Percentiles rank a stretch among this genome's conserved stretches.
These are phyloP conservation scores for Nannochloropsis oceanica DNA, from an alignment of 108 stramenopile genomes.

Conservation along the genomic window DNA sequence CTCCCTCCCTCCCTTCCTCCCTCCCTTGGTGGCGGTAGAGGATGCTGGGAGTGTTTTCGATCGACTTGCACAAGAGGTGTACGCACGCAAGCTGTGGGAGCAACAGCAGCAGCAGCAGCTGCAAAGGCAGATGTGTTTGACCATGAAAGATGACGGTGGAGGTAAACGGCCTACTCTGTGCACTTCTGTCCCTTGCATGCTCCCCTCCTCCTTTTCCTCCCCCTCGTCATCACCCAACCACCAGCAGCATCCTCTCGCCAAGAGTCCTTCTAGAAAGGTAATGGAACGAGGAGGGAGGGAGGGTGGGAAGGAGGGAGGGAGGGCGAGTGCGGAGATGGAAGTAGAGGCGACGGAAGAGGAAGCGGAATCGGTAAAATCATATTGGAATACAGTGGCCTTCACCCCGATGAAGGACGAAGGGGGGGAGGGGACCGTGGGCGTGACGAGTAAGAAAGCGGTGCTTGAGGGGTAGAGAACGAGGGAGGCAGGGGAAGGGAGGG, in stretches of 20 bases:
- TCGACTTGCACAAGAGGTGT: not conserved
- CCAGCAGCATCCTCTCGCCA: not conserved
- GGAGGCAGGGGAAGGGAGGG: too few relatives aligned
- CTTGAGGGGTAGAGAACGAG: too few relatives aligned
- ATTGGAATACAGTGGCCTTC: not conserved
- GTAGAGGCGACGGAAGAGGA: not conserved
- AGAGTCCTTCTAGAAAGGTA: not conserved
- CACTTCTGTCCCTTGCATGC: not conserved
- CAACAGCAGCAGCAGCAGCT: not conserved
- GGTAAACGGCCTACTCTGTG: not conserved
- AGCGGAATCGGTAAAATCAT: not conserved
- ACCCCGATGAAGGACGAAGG: not conserved
- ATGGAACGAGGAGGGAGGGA: not conserved
- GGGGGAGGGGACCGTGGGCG: not conserved
- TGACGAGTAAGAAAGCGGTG: not conserved
- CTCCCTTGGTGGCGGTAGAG: not conserved
- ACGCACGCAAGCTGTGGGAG: not conserved
- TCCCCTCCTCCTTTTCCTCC: not conserved
- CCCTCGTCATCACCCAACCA: not conserved
- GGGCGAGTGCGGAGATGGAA: not conserved
- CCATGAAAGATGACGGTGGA: not conserved
- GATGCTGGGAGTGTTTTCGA: not conserved
- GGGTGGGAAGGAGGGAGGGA: not conserved
- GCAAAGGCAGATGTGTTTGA: not conserved
- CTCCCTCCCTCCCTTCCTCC: not conserved